phyloP scores from a whole-genome alignment of 176 grass and related monocot genomes.

The Oryza longistaminata region DNA sequence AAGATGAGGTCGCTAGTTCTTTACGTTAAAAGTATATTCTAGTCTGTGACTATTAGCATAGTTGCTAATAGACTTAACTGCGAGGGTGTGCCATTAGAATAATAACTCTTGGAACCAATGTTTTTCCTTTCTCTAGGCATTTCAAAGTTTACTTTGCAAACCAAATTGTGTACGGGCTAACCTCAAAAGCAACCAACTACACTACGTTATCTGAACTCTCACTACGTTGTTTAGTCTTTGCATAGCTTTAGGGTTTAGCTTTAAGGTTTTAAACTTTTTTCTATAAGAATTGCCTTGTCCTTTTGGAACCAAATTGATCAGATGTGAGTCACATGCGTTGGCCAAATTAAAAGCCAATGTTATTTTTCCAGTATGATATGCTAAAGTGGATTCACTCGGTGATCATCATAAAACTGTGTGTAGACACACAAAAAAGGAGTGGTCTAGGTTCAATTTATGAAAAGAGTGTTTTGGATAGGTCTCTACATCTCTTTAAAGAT shows the following conservation, averaged over 20 bases:
- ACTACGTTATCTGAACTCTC: not conserved
- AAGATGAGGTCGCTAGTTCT: too few species aligned
- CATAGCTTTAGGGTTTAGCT: conserved; percentile 1
- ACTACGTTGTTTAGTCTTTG: not conserved
- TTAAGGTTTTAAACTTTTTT: not conserved
- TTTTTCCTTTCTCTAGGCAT: not conserved
- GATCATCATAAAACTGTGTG: not conserved
- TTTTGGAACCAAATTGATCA: not conserved
- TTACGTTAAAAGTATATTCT: not conserved
- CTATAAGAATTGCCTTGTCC: not conserved
- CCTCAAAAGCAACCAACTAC: not conserved
- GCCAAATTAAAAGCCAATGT: not conserved
- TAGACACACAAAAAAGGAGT: not conserved
- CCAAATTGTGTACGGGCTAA: not conserved
- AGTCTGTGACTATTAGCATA: not conserved
- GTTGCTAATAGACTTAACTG: not conserved
- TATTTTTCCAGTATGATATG: not conserved
- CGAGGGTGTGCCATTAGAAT: not conserved
- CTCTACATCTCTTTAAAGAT: not conserved
- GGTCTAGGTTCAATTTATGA: not conserved
- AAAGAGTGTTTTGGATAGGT: not conserved
- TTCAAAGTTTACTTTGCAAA: not conserved
- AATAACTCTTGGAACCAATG: not conserved
- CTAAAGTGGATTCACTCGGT: not conserved
- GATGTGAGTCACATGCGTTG: not conserved